phyloP scores from a whole-genome alignment of 2,329 filamentous ascomycete genomes.

The Dendryphion nanum region DNA sequence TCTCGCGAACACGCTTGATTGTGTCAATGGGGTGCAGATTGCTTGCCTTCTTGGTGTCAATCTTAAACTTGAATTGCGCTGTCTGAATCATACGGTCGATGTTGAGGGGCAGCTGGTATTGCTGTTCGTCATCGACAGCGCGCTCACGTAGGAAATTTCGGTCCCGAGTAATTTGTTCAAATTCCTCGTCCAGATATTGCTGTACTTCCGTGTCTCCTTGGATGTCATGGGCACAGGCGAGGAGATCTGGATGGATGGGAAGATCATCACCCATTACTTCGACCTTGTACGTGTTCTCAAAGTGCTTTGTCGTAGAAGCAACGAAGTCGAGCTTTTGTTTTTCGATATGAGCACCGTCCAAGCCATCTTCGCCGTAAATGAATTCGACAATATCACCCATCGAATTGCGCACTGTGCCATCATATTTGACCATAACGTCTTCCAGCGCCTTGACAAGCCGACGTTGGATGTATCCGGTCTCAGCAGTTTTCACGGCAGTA shows the following conservation, averaged over 20 bases:
- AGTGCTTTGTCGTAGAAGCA: constrained; percentile 72
- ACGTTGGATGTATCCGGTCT: constrained; percentile 98
- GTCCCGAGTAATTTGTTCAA: constrained; percentile 72
- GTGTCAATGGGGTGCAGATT: constrained; percentile 87
- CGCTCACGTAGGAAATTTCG: constrained; percentile 71
- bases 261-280: constrained; percentile 76
- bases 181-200: constrained; percentile 83
- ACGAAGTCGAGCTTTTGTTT: constrained; percentile 88
- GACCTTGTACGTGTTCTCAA: constrained; percentile 78
- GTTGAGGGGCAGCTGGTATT: constrained; percentile 90
- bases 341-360: constrained; percentile 92
- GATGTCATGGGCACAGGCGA: constrained; percentile 86
- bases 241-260: constrained; percentile 64
- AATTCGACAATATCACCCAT: constrained; percentile 96
- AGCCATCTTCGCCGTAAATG: constrained; percentile 93
- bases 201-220: constrained; percentile 86
- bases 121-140: constrained; percentile 72
- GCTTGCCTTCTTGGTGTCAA: constrained; percentile 76
- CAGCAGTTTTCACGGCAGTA: constrained; percentile 98
- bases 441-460: constrained; percentile 97
- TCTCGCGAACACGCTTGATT: constrained; percentile 71
- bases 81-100: constrained; percentile 87
- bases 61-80: constrained; percentile 85
- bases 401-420: constrained; percentile 95
- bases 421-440: constrained; percentile 96